Conservation (phyloP, 352 stramenopile genomes). For the Thalassiosira ordinaria region DNA sequence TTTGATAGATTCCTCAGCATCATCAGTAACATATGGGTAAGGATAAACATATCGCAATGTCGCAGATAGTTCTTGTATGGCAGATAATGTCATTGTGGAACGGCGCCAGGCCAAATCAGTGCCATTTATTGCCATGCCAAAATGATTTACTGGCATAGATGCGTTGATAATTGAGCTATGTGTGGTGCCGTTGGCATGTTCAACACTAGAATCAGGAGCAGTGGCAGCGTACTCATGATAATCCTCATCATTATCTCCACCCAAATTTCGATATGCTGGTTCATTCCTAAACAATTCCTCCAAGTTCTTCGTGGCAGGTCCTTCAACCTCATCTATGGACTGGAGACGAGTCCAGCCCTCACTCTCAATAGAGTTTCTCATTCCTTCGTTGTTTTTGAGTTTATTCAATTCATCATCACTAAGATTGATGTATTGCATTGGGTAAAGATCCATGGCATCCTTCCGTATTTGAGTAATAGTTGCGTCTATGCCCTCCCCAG, state of each 20-base stretch:
- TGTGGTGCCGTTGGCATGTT: background rate
- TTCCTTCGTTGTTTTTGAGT: conserved; percentile 17
- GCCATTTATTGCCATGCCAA: conserved; percentile 11
- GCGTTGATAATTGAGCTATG: background rate
- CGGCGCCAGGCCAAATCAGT: conserved; percentile 4
- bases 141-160: background rate
- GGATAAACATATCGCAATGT: conserved; percentile 45
- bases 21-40: conserved; percentile 79
- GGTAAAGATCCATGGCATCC: conserved; percentile 54
- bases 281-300: background rate
- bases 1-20: conserved; percentile 65
- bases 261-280: background rate
- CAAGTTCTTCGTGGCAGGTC: background rate
- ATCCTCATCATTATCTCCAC: conserved; percentile 10
- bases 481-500: background rate
- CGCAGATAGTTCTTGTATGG: conserved; percentile 4
- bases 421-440: conserved; percentile 35
- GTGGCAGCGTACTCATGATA: conserved; percentile 6
- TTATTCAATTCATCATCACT: background rate
- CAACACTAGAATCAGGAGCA: background rate
- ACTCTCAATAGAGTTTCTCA: conserved; percentile 20
- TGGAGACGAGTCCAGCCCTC: conserved; percentile 49
- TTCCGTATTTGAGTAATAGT: conserved; percentile 46
- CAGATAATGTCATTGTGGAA: conserved; percentile 9
- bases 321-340: conserved; percentile 37